These are phyloP conservation scores for Dothiorella sarmentorum DNA, from an alignment of 2,329 filamentous ascomycete species.

Conservation along the genomic window DNA sequence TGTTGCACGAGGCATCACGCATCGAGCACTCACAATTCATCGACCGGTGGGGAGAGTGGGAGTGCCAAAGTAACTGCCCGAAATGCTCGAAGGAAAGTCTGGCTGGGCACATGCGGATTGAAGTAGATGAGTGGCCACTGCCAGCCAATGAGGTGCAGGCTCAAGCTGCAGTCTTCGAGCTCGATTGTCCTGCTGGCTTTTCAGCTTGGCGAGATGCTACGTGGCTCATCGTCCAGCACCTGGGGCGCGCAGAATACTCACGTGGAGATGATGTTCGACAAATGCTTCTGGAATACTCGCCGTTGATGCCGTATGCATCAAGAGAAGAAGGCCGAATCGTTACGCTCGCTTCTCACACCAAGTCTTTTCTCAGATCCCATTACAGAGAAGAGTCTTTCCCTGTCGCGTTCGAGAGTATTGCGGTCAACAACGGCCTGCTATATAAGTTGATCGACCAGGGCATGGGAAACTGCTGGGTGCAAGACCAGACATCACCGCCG, in stretches of 20 bases:
- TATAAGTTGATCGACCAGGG: conserved; percentile 28
- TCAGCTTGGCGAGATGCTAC: conserved; percentile 16
- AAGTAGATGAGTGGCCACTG: conserved; percentile 57
- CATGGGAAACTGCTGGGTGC: not conserved
- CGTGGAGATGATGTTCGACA: not conserved
- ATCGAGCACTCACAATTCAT: conserved; percentile 20
- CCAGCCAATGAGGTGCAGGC: conserved; percentile 31
- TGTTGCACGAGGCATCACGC: conserved; percentile 18
- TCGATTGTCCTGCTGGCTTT: conserved; percentile 8
- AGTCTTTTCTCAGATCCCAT: conserved; percentile 27
- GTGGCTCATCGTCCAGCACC: not conserved
- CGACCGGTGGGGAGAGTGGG: not conserved
- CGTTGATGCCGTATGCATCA: not conserved
- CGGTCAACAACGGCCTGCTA: conserved; percentile 42
- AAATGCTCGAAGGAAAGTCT: conserved; percentile 30
- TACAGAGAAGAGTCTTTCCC: conserved; percentile 24
- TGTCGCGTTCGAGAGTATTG: conserved; percentile 33
- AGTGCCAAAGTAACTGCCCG: conserved; percentile 13
- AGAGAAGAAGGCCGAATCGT: not conserved
- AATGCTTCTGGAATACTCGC: not conserved
- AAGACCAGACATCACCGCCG: not conserved
- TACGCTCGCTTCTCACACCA: not conserved
- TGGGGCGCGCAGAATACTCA: not conserved
- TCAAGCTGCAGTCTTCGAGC: conserved; percentile 53
- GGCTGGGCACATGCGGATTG: conserved; percentile 45